Base-by-base conservation (phyloP, 257 asterid genomes). In the Cordia subcordata region DNA sequence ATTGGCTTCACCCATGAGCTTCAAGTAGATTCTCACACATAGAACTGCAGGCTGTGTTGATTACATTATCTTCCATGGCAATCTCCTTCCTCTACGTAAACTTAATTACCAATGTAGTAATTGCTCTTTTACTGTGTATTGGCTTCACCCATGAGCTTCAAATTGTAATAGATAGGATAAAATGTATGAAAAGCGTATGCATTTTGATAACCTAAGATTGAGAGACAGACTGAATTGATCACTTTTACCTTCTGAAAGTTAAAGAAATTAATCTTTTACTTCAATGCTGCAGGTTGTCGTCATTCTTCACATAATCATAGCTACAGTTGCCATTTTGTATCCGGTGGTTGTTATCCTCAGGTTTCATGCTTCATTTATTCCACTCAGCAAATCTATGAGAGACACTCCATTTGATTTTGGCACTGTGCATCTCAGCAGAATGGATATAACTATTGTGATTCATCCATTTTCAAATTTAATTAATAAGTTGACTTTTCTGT, bases 341-440 rank as follows among this genome's bases (percentile, higher is more conserved):
- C 99, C 99, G 10, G 85, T 93, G 75, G 18, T 82, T 62, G 90
- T 93, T 70, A 93, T 89, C 70, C 87, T 93, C 69, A 83, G 96
- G 99, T 93, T 63, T 62, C 54, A 15, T 21, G 16, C 16, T 18
- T 5, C 3, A n/a, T 17, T 18, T 21, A 19, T 13, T 27, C 35
- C 35, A 27, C 35, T 27, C 6, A 6, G 35, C 35, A 27, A 27
- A 27, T 27, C 35, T 1, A 6, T 27, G 35, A 27, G 6, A 27
- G 35, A 6, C 3, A 27, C 35, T 42, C 47, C 47, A 2, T 42
- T 42, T 42, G 15, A 42, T 42, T 42, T 42, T 10, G 10, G 35
- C 35, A 27, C 3, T 27, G 35, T 27, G 35, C 35, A 42, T 42
- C 15, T 42, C 12, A 42, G 12, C 47, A 3, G 15, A 42, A 42